Evolutionary conservation across 108 stramenopile species (phyloP).

Genomic region (Seminavis robusta): DNA sequence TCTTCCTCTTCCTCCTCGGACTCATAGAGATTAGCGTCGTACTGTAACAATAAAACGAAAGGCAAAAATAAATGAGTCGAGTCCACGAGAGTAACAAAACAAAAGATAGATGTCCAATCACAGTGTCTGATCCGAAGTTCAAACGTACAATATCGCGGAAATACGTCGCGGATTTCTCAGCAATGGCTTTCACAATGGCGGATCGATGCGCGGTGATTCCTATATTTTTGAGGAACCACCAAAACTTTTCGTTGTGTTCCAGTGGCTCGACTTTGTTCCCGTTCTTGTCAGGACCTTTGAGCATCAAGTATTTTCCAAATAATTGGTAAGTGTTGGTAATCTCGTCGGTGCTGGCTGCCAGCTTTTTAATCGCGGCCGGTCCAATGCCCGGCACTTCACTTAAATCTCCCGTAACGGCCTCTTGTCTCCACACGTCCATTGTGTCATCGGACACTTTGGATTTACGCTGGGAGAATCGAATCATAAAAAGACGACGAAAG

Average conservation of each 20-base stretch:
- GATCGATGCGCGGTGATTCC: conserved; percentile 88
- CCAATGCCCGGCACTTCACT: conserved; percentile 88
- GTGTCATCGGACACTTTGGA: conserved; percentile 76
- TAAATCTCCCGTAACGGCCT: conserved; percentile 55
- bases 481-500: no score
- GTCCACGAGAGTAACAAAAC: no score
- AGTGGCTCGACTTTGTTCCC: conserved; percentile 67
- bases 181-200: conserved; percentile 90
- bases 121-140: no score
- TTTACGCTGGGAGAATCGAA: no score
- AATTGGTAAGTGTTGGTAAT: conserved; percentile 85
- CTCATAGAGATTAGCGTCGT: no score
- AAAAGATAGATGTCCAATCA: no score
- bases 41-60: no score
- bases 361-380: conserved; percentile 68
- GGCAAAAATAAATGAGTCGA: no score
- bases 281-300: conserved; percentile 87
- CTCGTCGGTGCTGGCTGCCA: conserved; percentile 49
- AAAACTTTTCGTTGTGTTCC: conserved; percentile 95
- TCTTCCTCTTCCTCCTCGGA: no score
- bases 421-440: conserved; percentile 51
- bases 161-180: no score
- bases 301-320: conserved; percentile 87
- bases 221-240: conserved; percentile 84
- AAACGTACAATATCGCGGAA: no score